These are phyloP conservation scores for Glutinoglossum americanum DNA, from an alignment of 495 filamentous ascomycete species.

Conservation along the genomic window DNA sequence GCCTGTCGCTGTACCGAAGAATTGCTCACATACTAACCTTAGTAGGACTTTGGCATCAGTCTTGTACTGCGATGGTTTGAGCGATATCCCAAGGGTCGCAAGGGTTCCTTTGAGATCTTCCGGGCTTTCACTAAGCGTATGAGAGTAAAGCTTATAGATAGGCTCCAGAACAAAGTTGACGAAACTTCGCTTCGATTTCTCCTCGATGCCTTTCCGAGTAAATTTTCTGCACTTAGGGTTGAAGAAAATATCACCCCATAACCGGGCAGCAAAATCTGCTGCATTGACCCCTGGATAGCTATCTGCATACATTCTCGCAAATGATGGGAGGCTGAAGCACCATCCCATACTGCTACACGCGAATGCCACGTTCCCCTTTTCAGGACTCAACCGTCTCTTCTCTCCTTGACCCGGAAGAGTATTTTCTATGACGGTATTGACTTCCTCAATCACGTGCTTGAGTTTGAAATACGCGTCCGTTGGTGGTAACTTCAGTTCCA, in stretches of 20 bases:
- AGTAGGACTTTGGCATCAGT: slow-evolving; percentile 74
- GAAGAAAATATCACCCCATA: slow-evolving; percentile 97
- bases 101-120: slow-evolving; percentile 68
- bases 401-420: slow-evolving; percentile 68
- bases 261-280: slow-evolving; percentile 51
- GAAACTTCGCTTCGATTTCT: slow-evolving; percentile 64
- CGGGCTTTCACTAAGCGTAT: slow-evolving; percentile 80
- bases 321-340: slow-evolving; percentile 86
- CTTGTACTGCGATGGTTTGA: slow-evolving; percentile 85
- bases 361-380: slow-evolving; percentile 93
- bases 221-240: slow-evolving; percentile 81
- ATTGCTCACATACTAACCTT: slow-evolving; percentile 78
- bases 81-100: slow-evolving; percentile 51
- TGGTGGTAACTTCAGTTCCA: slow-evolving; percentile 87
- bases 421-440: slow-evolving; percentile 87
- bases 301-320: slow-evolving; percentile 89
- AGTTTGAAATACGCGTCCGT: slow-evolving; percentile 96
- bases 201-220: slow-evolving; percentile 65
- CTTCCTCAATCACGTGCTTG: slow-evolving; percentile 92
- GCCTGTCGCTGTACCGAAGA: slow-evolving; percentile 74
- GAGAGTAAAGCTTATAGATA: slow-evolving; percentile 93
- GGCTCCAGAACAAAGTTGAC: slow-evolving; percentile 91
- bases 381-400: slow-evolving; percentile 63
- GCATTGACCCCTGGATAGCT: slow-evolving; percentile 62
- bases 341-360: slow-evolving; percentile 84